These are phyloP conservation scores for Guadua angustifolia DNA, from an alignment of 176 grass and related monocot genomes.

Conservation along the genomic window DNA sequence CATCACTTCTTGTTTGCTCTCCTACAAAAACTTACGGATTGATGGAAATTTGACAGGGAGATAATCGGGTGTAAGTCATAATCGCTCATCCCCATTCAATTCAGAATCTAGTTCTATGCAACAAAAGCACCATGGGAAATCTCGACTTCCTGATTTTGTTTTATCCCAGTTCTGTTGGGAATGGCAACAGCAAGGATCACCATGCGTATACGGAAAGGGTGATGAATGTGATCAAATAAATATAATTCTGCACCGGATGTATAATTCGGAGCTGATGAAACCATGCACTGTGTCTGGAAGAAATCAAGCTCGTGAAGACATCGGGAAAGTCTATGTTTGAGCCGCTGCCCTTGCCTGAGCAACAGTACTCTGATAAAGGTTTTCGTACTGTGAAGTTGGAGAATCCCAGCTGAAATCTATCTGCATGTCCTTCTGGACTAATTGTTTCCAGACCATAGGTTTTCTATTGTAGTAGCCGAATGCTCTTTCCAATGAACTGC, in stretches of 20 bases:
- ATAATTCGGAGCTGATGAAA: neutral
- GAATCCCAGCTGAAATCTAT: slow-evolving; percentile 68
- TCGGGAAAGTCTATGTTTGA: slow-evolving; percentile 33
- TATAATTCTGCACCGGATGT: neutral
- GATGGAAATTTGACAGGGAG: neutral
- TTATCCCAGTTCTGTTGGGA: neutral
- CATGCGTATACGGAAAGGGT: neutral
- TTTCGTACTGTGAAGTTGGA: slow-evolving; percentile 60
- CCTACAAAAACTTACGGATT: neutral
- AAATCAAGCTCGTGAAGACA: too few species aligned
- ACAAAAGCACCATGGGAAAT: neutral
- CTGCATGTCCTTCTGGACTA: slow-evolving; percentile 59
- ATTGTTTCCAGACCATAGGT: slow-evolving; percentile 55
- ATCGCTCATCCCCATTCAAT: neutral
- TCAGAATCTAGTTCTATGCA: neutral
- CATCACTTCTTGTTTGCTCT: neutral
- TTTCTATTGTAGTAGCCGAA: slow-evolving; percentile 57
- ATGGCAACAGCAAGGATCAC: neutral
- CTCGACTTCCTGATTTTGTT: neutral
- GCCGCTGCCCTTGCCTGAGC: slow-evolving; percentile 56
- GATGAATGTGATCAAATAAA: neutral
- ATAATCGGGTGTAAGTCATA: neutral
- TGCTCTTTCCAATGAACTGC: slow-evolving; percentile 58
- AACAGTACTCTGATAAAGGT: slow-evolving; percentile 58
- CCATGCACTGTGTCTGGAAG: neutral